phyloP scores from a whole-genome alignment of 495 filamentous ascomycete species.

The Cairneyella variabilis region DNA sequence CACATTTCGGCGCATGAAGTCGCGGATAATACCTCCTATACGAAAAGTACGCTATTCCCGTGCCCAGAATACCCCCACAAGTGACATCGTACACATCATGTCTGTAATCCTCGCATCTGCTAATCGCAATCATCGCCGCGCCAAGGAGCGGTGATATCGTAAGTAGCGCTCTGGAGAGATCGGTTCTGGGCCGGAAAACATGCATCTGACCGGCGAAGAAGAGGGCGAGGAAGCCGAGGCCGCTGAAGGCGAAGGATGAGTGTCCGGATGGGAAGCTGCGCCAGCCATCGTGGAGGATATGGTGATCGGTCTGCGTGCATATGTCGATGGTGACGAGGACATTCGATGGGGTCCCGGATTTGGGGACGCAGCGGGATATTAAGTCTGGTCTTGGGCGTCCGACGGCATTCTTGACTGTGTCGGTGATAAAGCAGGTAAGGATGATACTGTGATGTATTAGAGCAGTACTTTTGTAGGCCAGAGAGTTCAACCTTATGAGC shows the following conservation, averaged over 20 bases:
- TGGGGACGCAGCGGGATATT: constrained; percentile 80
- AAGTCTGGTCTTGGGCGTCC: constrained; percentile 89
- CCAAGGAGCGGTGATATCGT: constrained; percentile 68
- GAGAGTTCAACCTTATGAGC: constrained; percentile 48
- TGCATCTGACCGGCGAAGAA: constrained; percentile 78
- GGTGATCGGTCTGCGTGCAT: constrained; percentile 75
- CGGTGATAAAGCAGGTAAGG: constrained; percentile 79
- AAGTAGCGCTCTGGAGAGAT: constrained; percentile 63
- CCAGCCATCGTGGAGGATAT: constrained; percentile 87
- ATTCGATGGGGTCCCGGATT: constrained; percentile 57
- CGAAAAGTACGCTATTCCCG: constrained; percentile 71
- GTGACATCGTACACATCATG: constrained; percentile 95
- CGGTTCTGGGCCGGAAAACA: constrained; percentile 70
- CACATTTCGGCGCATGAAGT: constrained; percentile 41
- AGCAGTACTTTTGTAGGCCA: not conserved
- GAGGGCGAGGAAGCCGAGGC: constrained; percentile 77
- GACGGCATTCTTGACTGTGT: constrained; percentile 87
- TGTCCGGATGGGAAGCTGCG: constrained; percentile 90
- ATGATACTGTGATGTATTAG: constrained; percentile 32
- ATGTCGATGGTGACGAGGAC: constrained; percentile 68
- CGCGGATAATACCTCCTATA: constrained; percentile 66
- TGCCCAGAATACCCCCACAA: constrained; percentile 68
- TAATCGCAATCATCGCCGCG: constrained; percentile 83
- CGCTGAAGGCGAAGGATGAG: constrained; percentile 78
- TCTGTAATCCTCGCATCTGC: constrained; percentile 87